Evolutionary conservation across 2,329 filamentous ascomycete genomes (phyloP).

Genomic region (Ophiostoma pallidulum): DNA sequence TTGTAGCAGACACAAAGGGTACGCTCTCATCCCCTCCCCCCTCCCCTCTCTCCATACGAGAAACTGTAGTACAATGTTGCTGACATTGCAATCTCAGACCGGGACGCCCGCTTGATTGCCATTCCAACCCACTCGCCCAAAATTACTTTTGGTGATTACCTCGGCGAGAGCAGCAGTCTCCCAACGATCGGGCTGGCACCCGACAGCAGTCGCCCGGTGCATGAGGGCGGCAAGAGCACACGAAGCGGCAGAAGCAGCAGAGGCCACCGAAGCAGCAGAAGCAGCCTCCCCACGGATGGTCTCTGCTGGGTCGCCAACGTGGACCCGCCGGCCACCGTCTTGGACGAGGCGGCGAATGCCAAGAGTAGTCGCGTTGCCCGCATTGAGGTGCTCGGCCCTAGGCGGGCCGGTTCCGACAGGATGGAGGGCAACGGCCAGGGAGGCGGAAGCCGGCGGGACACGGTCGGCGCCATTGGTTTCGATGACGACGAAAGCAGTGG

Average conservation of each 20-base stretch:
- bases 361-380: constrained; percentile 20
- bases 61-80: no score
- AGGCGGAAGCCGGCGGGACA: neutral
- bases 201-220: neutral
- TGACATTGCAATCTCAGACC: constrained; percentile 11
- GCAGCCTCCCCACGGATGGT: neutral
- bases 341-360: neutral
- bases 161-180: neutral
- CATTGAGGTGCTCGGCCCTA: constrained; percentile 43
- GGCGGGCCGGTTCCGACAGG: constrained; percentile 11
- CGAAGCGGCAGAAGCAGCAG: neutral
- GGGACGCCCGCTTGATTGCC: constrained; percentile 9
- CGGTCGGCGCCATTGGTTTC: neutral
- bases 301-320: constrained; percentile 13
- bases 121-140: constrained; percentile 9
- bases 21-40: neutral
- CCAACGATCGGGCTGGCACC: neutral
- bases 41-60: no score
- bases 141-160: constrained; percentile 3
- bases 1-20: constrained; percentile 36
- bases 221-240: no score
- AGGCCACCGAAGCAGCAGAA: neutral
- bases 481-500: neutral
- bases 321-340: neutral
- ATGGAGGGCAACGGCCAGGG: neutral